phyloP scores from a whole-genome alignment of 202 grass and related monocot species.

The Carex sylvatica region DNA sequence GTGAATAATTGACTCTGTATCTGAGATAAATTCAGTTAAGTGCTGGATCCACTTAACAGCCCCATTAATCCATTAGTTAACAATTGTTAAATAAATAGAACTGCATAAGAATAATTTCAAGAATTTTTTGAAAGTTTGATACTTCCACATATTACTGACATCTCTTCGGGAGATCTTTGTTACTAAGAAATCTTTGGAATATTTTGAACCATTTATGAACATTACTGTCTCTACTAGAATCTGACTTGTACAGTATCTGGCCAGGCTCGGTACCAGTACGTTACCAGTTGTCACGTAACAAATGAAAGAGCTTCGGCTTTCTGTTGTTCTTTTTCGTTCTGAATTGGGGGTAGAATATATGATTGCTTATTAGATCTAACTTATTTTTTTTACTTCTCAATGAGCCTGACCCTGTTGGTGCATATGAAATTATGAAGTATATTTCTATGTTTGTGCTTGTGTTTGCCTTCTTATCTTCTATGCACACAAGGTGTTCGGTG shows the following conservation, averaged over 20 bases:
- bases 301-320: not conserved
- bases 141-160: no score
- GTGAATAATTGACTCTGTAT: conserved; percentile 10
- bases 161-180: no score
- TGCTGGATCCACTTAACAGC: not conserved
- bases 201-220: no score
- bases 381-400: not conserved
- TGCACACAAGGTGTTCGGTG: no score
- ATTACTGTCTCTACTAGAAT: not conserved
- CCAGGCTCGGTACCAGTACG: not conserved
- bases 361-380: not conserved
- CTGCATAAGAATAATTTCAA: no score
- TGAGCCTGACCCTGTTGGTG: no score
- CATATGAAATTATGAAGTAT: no score
- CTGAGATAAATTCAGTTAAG: not conserved
- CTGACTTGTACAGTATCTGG: not conserved
- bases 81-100: not conserved
- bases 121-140: no score
- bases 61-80: not conserved
- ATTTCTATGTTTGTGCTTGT: no score
- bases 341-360: not conserved
- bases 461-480: no score
- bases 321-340: not conserved
- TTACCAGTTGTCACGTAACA: not conserved
- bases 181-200: no score